These are phyloP conservation scores for Ophiognomonia clavigignenti-juglandacearum DNA, from an alignment of 2,329 filamentous ascomycete genomes.

Conservation along the genomic window DNA sequence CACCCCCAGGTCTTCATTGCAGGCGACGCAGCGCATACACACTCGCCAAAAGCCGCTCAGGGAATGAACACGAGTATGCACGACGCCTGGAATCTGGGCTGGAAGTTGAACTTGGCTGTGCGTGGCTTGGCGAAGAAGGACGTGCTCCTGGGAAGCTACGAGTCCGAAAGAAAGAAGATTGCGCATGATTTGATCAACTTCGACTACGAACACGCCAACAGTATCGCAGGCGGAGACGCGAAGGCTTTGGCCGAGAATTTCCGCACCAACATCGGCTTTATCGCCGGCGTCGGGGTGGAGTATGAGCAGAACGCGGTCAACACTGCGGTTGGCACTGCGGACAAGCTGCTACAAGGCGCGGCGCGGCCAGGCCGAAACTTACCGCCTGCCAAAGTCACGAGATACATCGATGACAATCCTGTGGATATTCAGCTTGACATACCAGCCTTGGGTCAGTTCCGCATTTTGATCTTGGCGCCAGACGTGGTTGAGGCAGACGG, in stretches of 20 bases:
- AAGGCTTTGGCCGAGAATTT: constrained; percentile 64
- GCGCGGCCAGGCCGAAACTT: constrained; percentile 28
- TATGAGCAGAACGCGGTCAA: constrained; percentile 9
- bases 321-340: neutral
- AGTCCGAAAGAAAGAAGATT: constrained; percentile 58
- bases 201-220: constrained; percentile 52
- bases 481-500: constrained; percentile 8
- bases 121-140: constrained; percentile 49
- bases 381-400: constrained; percentile 42
- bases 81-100: constrained; percentile 57
- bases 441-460: constrained; percentile 48
- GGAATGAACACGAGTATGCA: constrained; percentile 60
- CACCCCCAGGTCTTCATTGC: constrained; percentile 60
- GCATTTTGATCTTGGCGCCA: constrained; percentile 43
- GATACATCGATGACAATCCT: constrained; percentile 50
- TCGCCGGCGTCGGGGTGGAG: constrained; percentile 65
- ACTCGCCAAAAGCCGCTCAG: constrained; percentile 67
- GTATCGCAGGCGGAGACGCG: constrained; percentile 57
- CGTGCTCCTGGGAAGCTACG: constrained; percentile 54
- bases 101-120: constrained; percentile 47
- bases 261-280: constrained; percentile 65
- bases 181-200: constrained; percentile 57
- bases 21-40: constrained; percentile 67
- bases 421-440: constrained; percentile 51
- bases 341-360: constrained; percentile 15